Evolutionary conservation across 2,329 filamentous ascomycete species (phyloP), one percentile per base, ranked within the genome.

Genomic region (Albifimbria verrucaria): DNA sequence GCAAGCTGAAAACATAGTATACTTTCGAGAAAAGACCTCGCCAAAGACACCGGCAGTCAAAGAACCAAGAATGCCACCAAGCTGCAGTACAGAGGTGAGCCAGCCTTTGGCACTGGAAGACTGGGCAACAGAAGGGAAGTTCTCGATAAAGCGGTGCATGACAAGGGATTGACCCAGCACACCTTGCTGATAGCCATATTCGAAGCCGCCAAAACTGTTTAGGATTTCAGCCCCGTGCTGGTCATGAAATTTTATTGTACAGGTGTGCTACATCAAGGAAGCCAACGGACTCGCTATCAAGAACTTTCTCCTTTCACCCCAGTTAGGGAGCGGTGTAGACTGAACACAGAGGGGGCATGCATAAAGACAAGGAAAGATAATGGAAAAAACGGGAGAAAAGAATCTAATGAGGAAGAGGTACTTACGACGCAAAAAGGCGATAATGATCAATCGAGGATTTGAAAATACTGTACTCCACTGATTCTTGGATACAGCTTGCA

Each of bases 141-240:
- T 75, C 32, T 72, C 63, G 10, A 66, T 72, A 64, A 81, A 82
- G 10, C 74, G 70, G 9, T 68, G 68, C 78, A 81, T 82, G 58
- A 79, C 77, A 3, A 82, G 68, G 12, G 77, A 77, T 57, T 81
- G 76, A 26, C 78, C 77, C 3, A 82, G 66, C 2, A 82, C 77
- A 48, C 78, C 79, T 59, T 82, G 79, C 53, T 81, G 77, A 59
- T 79, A 80, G 52, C 77, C 77, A 72, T 78, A 80, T 54, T 44
- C 42, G n/a, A 44, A 44, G 20, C 42, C 42, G 22, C 42, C 42
- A 23, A 44, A 20, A 5, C 32, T 39, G 42, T 23, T 36, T 36
- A 36, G 10, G n/a, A n/a, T 10, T 10, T 36, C 9, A 36, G 10
- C 28, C 9, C 9, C 28, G 28, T 36, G 28, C n/a, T 36, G 28